Conservation (phyloP, 176 grass and related monocot species). For the Oryza punctata region DNA sequence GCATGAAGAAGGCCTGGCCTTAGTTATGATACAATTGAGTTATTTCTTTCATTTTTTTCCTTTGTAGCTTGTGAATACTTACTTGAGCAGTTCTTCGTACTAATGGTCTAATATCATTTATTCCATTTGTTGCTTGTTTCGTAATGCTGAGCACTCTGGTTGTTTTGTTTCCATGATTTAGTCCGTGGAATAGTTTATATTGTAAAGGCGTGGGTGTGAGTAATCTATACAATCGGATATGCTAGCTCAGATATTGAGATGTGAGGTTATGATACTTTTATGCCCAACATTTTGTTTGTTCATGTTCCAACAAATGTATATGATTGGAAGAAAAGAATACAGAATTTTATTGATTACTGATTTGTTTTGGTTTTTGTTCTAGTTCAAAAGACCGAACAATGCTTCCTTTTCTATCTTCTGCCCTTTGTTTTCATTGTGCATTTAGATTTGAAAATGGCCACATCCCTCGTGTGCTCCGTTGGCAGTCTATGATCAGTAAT, state of each 20-base stretch:
- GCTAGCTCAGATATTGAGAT: neutral
- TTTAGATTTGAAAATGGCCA: neutral
- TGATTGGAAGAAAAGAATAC: neutral
- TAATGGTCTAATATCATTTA: conserved; percentile 39
- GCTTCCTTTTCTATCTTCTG: neutral
- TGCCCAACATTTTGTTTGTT: neutral
- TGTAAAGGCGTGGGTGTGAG: neutral
- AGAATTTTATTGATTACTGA: neutral
- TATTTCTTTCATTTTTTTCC: conserved; percentile 30
- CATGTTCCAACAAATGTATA: neutral
- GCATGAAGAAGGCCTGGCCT: conserved; percentile 27
- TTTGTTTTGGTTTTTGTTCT: neutral
- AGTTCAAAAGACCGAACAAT: neutral
- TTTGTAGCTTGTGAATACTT: conserved; percentile 62
- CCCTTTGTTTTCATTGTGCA: neutral
- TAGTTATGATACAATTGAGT: conserved; percentile 43
- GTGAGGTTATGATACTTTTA: neutral
- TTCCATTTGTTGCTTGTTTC: conserved; percentile 39
- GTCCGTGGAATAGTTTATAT: neutral
- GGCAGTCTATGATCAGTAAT: neutral
- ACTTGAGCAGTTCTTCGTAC: conserved; percentile 30
- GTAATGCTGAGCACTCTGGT: neutral
- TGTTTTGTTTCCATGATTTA: conserved; percentile 23
- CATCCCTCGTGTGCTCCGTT: neutral
- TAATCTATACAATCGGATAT: neutral